phyloP scores from a whole-genome alignment of 345 rosid genomes.

The Physaria fendleri region DNA sequence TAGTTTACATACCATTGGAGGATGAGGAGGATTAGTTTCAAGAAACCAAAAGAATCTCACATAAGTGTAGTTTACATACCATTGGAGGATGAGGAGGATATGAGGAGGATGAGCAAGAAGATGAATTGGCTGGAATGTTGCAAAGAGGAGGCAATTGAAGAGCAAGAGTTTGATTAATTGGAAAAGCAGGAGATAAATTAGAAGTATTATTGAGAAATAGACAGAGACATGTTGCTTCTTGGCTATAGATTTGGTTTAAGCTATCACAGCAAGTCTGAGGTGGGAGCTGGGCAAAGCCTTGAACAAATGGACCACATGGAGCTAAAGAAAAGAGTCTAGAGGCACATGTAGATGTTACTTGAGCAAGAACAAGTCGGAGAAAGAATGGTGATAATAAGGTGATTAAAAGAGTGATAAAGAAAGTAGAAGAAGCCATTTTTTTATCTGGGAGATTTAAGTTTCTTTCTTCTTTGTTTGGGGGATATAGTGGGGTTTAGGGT shows the following conservation, averaged over 20 bases:
- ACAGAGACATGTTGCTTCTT: conserved; percentile 63
- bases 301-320: conserved; percentile 71
- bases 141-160: conserved; percentile 57
- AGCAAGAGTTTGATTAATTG: conserved; percentile 63
- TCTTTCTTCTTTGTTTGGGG: conserved; percentile 20
- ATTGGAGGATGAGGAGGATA: conserved; percentile 31
- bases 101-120: conserved; percentile 54
- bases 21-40: conserved; percentile 29
- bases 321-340: conserved; percentile 48
- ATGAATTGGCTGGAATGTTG: conserved; percentile 34
- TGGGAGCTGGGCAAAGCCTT: conserved; percentile 48
- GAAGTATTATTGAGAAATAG: conserved; percentile 51
- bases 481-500: conserved; percentile 5
- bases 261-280: conserved; percentile 55
- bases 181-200: conserved; percentile 38
- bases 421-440: conserved; percentile 21
- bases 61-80: background rate
- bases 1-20: background rate
- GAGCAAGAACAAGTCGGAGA: conserved; percentile 28
- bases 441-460: conserved; percentile 12
- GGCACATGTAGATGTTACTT: conserved; percentile 43
- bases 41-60: background rate
- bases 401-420: conserved; percentile 28
- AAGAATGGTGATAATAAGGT: conserved; percentile 19
- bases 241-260: conserved; percentile 47